These are phyloP conservation scores for Salinomyces thailandicus DNA, from an alignment of 2,329 filamentous ascomycete genomes.

Conservation along the genomic window DNA sequence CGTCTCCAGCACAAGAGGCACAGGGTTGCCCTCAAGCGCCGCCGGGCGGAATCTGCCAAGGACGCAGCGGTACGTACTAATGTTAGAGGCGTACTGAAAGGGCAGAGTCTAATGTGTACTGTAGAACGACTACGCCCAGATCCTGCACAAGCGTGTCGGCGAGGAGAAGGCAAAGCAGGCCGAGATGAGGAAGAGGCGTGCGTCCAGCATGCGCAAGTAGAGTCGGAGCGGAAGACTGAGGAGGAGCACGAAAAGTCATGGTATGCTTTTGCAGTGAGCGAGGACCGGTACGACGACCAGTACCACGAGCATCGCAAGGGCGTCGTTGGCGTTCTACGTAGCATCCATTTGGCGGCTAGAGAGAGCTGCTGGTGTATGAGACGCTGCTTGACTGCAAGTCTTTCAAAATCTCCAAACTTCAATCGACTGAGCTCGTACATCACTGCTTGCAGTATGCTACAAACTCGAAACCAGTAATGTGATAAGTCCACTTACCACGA, in stretches of 20 bases:
- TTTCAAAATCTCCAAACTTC: too few species aligned
- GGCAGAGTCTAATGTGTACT: neutral
- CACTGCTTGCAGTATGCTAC: too few species aligned
- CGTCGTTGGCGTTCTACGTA: conserved; percentile 1
- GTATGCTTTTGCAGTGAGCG: conserved; percentile 3
- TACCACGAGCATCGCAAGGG: conserved; percentile 6
- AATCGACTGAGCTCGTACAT: too few species aligned
- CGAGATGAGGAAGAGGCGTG: conserved; percentile 92
- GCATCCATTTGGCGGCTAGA: neutral
- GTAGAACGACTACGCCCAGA: conserved; percentile 91
- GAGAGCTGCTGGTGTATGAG: neutral
- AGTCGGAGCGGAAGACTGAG: conserved; percentile 6
- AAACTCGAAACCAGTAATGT: too few species aligned
- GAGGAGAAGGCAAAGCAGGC: conserved; percentile 92
- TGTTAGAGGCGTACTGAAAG: conserved; percentile 21
- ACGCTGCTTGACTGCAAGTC: neutral
- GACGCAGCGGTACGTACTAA: conserved; percentile 95
- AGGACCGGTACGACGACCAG: conserved; percentile 2
- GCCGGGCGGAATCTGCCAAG: conserved; percentile 92
- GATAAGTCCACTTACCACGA: too few species aligned
- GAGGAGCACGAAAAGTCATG: conserved; percentile 1
- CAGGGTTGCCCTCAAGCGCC: conserved; percentile 94
- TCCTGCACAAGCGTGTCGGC: conserved; percentile 92
- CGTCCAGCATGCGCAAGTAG: conserved; percentile 86
- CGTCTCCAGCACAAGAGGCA: conserved; percentile 99